These are phyloP conservation scores for Alternaria sp. DNA, from an alignment of 2,329 filamentous ascomycete species.

Conservation along the genomic window DNA sequence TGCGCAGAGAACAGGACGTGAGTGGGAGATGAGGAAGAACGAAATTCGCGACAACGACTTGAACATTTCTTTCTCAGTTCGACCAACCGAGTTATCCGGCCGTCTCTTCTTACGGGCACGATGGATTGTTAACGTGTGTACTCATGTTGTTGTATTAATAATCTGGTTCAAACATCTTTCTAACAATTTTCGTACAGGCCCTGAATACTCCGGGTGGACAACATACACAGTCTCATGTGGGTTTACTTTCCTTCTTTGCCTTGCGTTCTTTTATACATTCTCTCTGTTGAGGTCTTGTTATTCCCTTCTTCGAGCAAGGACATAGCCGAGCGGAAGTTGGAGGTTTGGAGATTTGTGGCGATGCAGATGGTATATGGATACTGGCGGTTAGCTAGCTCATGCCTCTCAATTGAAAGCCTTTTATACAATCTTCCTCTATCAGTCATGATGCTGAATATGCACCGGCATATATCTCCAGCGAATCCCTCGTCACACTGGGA, in stretches of 20 bases:
- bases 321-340: neutral
- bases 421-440: neutral
- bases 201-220: neutral
- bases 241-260: neutral
- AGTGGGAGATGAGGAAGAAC: neutral
- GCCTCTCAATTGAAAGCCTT: neutral
- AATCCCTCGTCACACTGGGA: too few species aligned
- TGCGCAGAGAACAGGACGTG: slow-evolving; percentile 15
- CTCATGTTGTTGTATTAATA: neutral
- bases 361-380: neutral
- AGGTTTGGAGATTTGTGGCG: neutral
- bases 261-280: neutral
- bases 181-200: neutral
- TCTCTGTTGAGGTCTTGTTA: neutral
- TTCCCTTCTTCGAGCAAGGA: neutral
- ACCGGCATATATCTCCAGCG: too few species aligned
- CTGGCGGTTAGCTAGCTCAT: neutral
- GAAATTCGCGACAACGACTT: neutral
- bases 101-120: neutral
- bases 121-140: neutral
- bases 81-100: neutral
- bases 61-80: neutral
- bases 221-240: neutral
- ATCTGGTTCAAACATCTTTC: neutral
- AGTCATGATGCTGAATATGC: neutral